Base-by-base conservation (phyloP, 1,284 basidiomycete genomes). In the Gomphus sp. region DNA sequence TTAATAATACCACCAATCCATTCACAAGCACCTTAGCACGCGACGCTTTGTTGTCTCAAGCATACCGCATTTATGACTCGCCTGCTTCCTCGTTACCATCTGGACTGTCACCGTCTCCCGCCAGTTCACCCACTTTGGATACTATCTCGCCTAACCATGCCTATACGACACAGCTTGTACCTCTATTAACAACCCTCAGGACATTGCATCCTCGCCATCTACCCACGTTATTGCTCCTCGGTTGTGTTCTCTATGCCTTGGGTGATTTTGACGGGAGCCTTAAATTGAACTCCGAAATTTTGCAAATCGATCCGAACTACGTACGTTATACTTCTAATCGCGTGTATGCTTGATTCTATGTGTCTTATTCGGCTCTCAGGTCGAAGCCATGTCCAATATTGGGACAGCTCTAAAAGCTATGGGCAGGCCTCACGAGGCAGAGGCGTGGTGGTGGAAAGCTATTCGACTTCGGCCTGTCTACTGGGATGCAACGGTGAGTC, bases 381-480 rank as follows among this genome's bases (percentile, higher is more conserved):
- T 69, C 36, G 77, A 79, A 65, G 75, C 76, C 8, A 76, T 79
- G 76, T 72, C 72, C 58, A 81, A 81, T 62, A 74, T 80, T 44
- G 80, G 79, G 5, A 78, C 76, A 8, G 76, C 78, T 6, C 66
- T 77, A 54, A 71, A 75, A 22, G 73, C 75, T 6, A 65, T 75
- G 59, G 68, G 73, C 54, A 65, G 67, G 8, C 67, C 67, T 60
- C 58, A 64, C 6, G 73, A 75, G 47, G 76, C 76, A 1, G 71
- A 76, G 61, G 64, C 62, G 31, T 77, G 74, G 75, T 78, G 76
- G 76, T 72, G 71, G 71, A 70, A 70, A 52, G 76, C 76, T 9
- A 69, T 78, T 52, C 67, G 69, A 52, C 61, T 76, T 8, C 66
- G 72, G 34, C 76, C 76, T 12, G 69, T 70, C 44, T 75, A 73